Conservation (phyloP, 257 asterid species). For the Salvia hispanica region DNA sequence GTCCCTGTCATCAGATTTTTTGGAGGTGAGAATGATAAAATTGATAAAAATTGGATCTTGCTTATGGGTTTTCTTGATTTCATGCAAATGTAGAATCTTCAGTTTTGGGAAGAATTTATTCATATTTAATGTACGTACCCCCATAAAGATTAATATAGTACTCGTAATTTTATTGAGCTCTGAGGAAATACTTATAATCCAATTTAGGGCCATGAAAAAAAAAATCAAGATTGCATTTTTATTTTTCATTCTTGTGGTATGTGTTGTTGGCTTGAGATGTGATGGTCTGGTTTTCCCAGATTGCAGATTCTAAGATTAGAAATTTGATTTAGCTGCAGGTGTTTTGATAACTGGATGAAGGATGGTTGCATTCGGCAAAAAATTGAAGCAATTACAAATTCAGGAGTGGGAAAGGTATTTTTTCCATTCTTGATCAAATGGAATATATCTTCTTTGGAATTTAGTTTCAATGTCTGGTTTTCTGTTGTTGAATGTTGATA, state of each 20-base stretch:
- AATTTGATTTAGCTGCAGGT: constrained; percentile 15
- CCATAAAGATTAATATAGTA: too few species aligned
- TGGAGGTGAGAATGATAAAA: background rate
- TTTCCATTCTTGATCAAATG: background rate
- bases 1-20: background rate
- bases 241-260: background rate
- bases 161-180: background rate
- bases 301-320: background rate
- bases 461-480: background rate
- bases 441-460: background rate
- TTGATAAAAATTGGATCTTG: too few species aligned
- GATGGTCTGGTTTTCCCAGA: constrained; percentile 3
- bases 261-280: too few species aligned
- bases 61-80: constrained; percentile 1
- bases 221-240: constrained; percentile 13
- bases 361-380: constrained; percentile 63
- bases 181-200: background rate
- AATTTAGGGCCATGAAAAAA: background rate
- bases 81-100: constrained; percentile 12
- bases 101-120: background rate
- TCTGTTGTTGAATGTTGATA: too few species aligned
- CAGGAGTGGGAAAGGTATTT: constrained; percentile 59
- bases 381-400: constrained; percentile 44
- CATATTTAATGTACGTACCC: background rate
- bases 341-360: constrained; percentile 16